phyloP scores from a whole-genome alignment of 2,329 filamentous ascomycete genomes.

The Metarhizium rileyi region DNA sequence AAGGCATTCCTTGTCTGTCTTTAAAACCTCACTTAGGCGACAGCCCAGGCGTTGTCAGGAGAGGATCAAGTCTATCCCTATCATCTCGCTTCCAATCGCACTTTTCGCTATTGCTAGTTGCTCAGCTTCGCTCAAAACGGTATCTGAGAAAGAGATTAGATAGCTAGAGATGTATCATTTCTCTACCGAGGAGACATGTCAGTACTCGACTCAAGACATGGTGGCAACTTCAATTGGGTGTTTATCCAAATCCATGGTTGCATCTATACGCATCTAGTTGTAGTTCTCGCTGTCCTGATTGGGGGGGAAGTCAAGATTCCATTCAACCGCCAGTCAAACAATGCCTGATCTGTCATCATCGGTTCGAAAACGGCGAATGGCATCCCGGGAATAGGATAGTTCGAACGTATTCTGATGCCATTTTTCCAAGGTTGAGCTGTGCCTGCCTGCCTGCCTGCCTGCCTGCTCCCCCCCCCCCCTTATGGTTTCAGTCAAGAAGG shows the following conservation, averaged over 20 bases:
- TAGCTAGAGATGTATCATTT: not conserved
- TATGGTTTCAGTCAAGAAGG: not conserved
- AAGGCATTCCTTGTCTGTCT: conserved; percentile 2
- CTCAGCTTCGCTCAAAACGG: not conserved
- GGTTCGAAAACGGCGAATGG: not conserved
- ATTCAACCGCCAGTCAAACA: not conserved
- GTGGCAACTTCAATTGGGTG: not conserved
- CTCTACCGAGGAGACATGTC: not conserved
- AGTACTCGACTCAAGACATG: not conserved
- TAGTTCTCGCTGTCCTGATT: not conserved
- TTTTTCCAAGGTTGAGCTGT: not conserved
- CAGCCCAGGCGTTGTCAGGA: not conserved
- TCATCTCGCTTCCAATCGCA: not conserved
- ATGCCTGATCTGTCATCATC: not conserved
- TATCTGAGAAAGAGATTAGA: not conserved
- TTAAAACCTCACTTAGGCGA: not conserved
- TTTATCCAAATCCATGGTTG: not conserved
- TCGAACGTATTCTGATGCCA: not conserved
- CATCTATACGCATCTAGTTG: not conserved
- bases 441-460: too few relatives aligned
- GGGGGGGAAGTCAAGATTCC: not conserved
- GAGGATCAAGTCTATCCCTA: not conserved
- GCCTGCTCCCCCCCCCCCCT: too few relatives aligned
- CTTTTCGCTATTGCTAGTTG: not conserved
- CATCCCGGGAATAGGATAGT: not conserved